Evolutionary conservation across 176 grass and related monocot species (phyloP).

Genomic region (Phoenix roebelenii): DNA sequence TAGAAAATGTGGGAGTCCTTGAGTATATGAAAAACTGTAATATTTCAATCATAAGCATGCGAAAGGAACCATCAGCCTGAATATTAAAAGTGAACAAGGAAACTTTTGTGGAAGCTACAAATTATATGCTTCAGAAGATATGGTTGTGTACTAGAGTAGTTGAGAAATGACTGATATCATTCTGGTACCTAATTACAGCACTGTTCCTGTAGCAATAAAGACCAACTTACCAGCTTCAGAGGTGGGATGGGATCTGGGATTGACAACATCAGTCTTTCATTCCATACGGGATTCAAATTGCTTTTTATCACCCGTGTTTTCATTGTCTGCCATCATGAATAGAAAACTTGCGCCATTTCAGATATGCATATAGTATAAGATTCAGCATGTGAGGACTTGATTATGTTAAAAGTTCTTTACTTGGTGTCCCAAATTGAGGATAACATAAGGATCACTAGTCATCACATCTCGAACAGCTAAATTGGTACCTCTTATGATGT

Average conservation of each 20-base stretch:
- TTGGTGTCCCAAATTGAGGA: slow-evolving; percentile 85
- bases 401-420: slow-evolving; percentile 18
- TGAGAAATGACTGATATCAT: no score
- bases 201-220: background rate
- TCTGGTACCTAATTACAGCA: no score
- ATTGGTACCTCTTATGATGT: slow-evolving; percentile 74
- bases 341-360: background rate
- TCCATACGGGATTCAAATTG: slow-evolving; percentile 87
- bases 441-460: slow-evolving; percentile 92
- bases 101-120: no score
- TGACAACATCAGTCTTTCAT: slow-evolving; percentile 73
- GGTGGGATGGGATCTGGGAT: slow-evolving; percentile 66
- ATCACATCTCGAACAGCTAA: slow-evolving; percentile 81
- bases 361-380: background rate
- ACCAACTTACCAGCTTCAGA: slow-evolving; percentile 57
- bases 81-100: no score
- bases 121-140: no score
- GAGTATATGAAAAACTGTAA: no score
- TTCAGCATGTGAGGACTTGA: background rate
- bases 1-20: no score
- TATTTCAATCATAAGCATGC: no score
- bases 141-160: no score
- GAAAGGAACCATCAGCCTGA: no score
- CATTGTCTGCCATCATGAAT: slow-evolving; percentile 56
- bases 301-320: slow-evolving; percentile 92